A percentile compares a stretch with the other conserved stretches of the same genome.
These are phyloP conservation scores for Morella rubra DNA, from an alignment of 306 rosid genomes.

Conservation along the genomic window DNA sequence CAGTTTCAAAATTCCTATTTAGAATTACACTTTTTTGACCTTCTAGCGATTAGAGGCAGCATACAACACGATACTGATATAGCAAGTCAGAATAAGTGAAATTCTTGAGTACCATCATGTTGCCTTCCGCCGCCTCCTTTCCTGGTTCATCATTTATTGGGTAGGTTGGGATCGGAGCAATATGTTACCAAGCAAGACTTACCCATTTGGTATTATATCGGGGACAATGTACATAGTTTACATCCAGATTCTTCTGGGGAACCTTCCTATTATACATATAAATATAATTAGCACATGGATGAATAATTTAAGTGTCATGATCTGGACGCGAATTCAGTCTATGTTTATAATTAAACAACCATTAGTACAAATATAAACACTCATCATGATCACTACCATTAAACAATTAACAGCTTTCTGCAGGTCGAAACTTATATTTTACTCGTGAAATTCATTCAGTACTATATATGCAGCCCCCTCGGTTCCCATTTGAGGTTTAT, in stretches of 20 bases:
- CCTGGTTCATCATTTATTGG: constrained; percentile 35
- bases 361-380: neutral
- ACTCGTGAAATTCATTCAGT: no score
- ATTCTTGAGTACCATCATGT: constrained; percentile 36
- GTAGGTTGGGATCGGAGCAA: constrained; percentile 41
- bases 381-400: constrained; percentile 22
- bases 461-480: no score
- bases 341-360: no score
- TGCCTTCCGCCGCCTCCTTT: constrained; percentile 34
- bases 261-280: constrained; percentile 38
- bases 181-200: constrained; percentile 37
- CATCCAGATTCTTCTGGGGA: constrained; percentile 28
- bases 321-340: no score
- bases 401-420: neutral
- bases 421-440: neutral
- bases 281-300: constrained; percentile 48
- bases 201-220: constrained; percentile 27
- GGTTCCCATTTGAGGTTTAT: no score
- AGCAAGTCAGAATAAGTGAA: neutral
- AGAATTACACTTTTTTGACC: constrained; percentile 27
- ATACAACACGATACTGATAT: no score
- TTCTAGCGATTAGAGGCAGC: no score
- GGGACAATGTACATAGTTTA: constrained; percentile 7
- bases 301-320: neutral
- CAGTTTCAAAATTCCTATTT: constrained; percentile 42